Percentiles rank a stretch among this genome's conserved stretches.
Evolutionary conservation across 805 yeast species (phyloP).

Genomic region (Monosporozyma siamensis): DNA sequence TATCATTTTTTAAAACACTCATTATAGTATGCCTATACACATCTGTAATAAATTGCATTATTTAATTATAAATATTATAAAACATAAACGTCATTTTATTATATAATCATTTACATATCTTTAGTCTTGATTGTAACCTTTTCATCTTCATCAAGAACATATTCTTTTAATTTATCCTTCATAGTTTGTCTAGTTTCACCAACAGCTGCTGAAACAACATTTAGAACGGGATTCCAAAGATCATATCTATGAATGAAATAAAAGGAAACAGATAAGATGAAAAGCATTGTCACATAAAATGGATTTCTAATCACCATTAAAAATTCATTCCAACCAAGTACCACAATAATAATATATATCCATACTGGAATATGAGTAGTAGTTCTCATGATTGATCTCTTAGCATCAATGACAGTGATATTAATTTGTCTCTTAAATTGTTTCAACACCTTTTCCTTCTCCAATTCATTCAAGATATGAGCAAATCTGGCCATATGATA

Average conservation of each 20-base stretch:
- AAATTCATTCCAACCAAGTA: conserved; percentile 93
- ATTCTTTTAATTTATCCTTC: conserved; percentile 48
- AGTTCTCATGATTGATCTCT: conserved; percentile 71
- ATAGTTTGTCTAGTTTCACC: conserved; percentile 49
- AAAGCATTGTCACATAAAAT: conserved; percentile 53
- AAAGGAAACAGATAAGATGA: conserved; percentile 49
- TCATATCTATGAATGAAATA: conserved; percentile 64
- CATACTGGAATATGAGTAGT: conserved; percentile 76
- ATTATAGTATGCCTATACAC: no score
- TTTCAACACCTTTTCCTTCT: conserved; percentile 45
- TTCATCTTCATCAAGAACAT: conserved; percentile 43
- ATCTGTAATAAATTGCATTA: conserved; percentile 1
- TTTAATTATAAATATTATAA: no score
- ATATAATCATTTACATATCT: neutral
- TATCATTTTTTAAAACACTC: no score
- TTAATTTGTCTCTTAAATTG: conserved; percentile 70
- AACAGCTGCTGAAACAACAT: conserved; percentile 47
- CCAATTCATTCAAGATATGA: conserved; percentile 46
- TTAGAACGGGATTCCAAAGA: conserved; percentile 65
- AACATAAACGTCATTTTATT: no score
- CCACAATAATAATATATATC: conserved; percentile 60
- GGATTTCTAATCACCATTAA: conserved; percentile 84
- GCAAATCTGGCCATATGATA: conserved; percentile 41
- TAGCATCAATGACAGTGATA: conserved; percentile 75
- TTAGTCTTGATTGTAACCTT: neutral